phyloP scores from a whole-genome alignment of 2,329 filamentous ascomycete species.

The Talaromyces sp. region DNA sequence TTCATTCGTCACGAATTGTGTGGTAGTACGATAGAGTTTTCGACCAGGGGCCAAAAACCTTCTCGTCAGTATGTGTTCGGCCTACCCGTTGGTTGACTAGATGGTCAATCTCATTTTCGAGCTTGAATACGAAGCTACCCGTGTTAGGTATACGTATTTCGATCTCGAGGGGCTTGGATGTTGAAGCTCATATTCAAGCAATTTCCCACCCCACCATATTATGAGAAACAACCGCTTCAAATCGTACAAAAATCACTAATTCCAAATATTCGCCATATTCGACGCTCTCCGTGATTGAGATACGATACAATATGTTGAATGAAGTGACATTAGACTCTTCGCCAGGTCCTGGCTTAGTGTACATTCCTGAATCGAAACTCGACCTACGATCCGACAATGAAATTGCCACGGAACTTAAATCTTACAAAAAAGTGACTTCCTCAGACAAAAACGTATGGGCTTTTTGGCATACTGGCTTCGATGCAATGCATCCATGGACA shows the following conservation, averaged over 20 bases:
- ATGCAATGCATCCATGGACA: slow-evolving; percentile 38
- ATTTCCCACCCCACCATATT: background rate
- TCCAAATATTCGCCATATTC: background rate
- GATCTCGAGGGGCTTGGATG: background rate
- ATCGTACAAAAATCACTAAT: background rate
- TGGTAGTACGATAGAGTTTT: background rate
- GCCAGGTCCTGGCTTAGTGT: slow-evolving; percentile 3
- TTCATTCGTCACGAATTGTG: background rate
- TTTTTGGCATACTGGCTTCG: slow-evolving; percentile 38
- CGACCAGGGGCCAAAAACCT: background rate
- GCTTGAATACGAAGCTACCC: background rate
- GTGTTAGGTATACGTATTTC: background rate
- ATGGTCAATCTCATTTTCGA: background rate
- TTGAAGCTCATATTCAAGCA: background rate
- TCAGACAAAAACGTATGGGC: slow-evolving; percentile 43
- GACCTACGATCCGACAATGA: slow-evolving; percentile 16
- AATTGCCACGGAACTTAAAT: slow-evolving; percentile 18
- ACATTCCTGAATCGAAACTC: background rate
- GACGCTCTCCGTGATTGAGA: background rate
- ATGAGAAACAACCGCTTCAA: background rate
- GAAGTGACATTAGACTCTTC: background rate
- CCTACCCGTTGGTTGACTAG: background rate
- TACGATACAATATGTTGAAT: background rate
- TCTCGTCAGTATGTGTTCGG: background rate
- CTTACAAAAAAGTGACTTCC: slow-evolving; percentile 27